Base-by-base conservation (phyloP, 441 rosid species). In the Brassica balearica region DNA sequence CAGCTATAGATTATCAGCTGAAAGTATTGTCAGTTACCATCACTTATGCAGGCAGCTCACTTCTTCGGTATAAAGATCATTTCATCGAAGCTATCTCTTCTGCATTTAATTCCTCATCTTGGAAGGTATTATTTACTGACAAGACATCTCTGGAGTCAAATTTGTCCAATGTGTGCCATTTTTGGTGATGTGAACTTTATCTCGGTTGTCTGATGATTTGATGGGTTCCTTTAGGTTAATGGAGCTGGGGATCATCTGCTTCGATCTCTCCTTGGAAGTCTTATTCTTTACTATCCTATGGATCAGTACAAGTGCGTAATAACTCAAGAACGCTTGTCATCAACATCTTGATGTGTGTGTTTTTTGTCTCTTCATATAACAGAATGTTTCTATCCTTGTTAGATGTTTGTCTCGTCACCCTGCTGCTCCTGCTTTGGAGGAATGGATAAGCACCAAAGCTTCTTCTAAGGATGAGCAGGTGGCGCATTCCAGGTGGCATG, bases 221-320 rank as follows among this genome's bases (percentile, higher is more conserved):
- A 64, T 81, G 69, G 69, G 74, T 69, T 27, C 34, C 70, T 68
- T 25, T 74, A 96, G 99, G 99, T 96, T 72, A 94, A 94, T 77
- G 97, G 96, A 84, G 99, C 96, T 69, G 97, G 97, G 68, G 95
- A 92, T 86, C 97, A 92, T 87, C 92, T 92, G 75, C 97, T 96
- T 72, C 91, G 98, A 27, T 89, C 98, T 32, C 95, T 96, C 74
- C 89, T 92, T 59, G 98, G 98, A 84, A 92, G 98, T 83, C 82
- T 92, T 69, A 84, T 96, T 85, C 90, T 93, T 11, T 96, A 94
- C 82, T 96, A 92, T 87, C 99, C 99, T 63, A 75, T 86, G 71
- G 96, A 94, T 84, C 98, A 96, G 65, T 92, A 92, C 90, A 91
- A 86, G 99, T 96, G 86, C 83, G 87, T 76, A 17, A 59, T 29